phyloP scores from a whole-genome alignment of 2,329 filamentous ascomycete species.

The Penicillium nordicum region DNA sequence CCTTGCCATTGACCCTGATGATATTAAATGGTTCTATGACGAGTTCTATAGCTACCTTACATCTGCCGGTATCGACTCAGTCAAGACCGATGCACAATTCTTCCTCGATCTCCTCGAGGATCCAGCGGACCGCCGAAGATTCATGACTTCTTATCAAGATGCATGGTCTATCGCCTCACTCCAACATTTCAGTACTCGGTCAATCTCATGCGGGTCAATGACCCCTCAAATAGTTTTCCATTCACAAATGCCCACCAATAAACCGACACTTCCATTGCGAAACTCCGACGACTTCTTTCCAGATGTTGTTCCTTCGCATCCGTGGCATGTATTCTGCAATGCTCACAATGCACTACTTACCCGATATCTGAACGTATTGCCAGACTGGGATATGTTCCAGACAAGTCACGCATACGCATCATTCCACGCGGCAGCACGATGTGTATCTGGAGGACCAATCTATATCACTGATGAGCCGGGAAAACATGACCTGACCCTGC shows the following conservation, averaged over 20 bases:
- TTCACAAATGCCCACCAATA: constrained; percentile 73
- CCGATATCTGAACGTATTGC: constrained; percentile 78
- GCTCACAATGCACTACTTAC: constrained; percentile 83
- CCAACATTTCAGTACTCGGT: constrained; percentile 70
- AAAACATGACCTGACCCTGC: constrained; percentile 69
- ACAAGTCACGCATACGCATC: constrained; percentile 66
- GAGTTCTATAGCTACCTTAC: constrained; percentile 87
- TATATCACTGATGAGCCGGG: constrained; percentile 92
- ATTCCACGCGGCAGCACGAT: constrained; percentile 87
- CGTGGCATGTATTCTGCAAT: constrained; percentile 95
- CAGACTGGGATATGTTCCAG: constrained; percentile 79
- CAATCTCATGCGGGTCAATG: constrained; percentile 94
- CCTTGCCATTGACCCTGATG: constrained; percentile 68
- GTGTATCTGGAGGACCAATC: constrained; percentile 84
- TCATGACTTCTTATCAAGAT: constrained; percentile 76
- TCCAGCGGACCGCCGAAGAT: constrained; percentile 64
- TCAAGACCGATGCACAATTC: constrained; percentile 93
- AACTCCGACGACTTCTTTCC: constrained; percentile 94
- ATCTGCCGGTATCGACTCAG: constrained; percentile 71
- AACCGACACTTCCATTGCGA: constrained; percentile 69
- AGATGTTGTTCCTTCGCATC: constrained; percentile 71
- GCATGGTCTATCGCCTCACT: constrained; percentile 78
- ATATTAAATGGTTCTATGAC: constrained; percentile 73
- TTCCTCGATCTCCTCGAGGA: constrained; percentile 73
- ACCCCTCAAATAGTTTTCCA: constrained; percentile 82